Base-by-base conservation (phyloP, 1,139 yeast species). In the Zygoascus hellenicus region DNA sequence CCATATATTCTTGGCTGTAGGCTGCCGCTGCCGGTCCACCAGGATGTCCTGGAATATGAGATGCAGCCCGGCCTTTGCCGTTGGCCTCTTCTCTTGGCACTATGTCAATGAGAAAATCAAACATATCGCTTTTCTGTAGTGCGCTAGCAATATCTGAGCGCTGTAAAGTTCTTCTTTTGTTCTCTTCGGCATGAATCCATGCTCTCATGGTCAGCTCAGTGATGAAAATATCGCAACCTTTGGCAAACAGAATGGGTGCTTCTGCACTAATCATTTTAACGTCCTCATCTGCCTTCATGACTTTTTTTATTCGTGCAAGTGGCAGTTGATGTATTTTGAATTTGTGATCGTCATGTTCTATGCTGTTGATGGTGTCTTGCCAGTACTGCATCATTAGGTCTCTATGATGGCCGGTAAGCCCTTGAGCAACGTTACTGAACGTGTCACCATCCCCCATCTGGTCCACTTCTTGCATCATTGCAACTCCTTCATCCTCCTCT, bases 131-230 rank as follows among this genome's bases (percentile, higher is more conserved):
- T 63, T 87, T 88, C 53, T 92, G 94, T 52, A 92, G 73, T 1
- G 98, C 98, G 33, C 95, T 94, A 2, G 97, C 96, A 54, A 92
- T 89, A 63, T 92, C 98, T 2, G 90, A 83, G 59, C 90, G 83
- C 67, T 92, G 98, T 51, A 92, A 70, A 9, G 98, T 92, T 54
- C 98, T 74, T 56, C 98, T 77, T 63, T 92, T 92, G 68, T 87
- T 88, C 59, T 88, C 96, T 64, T 92, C 97, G 1, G 97, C 97
- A 59, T 90, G 96, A 53, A 92, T 88, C 98, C 98, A 92, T 2
- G 98, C 97, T 51, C 98, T 75, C 97, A 92, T 89, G 10, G 98
- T 90, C 49, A 92, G 73, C 65, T 92, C 98, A 0, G 97, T 90
- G 54, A 92, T 92, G 66, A 92, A 92, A 38, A 92, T 83, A 64